These are phyloP conservation scores for Elaeis oleifera DNA, from an alignment of 202 grass and related monocot species.

Conservation along the genomic window DNA sequence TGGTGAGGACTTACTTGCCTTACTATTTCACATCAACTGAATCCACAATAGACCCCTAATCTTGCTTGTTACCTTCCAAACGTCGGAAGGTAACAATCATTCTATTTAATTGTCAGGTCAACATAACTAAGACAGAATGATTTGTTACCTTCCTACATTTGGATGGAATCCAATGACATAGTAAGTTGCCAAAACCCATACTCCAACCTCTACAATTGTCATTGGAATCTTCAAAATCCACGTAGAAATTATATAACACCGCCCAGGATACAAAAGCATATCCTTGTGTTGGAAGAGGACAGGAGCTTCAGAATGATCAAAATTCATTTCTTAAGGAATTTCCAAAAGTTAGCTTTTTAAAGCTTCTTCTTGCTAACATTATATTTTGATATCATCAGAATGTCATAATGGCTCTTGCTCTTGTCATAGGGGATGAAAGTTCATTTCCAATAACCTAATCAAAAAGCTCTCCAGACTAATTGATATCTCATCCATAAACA, in stretches of 20 bases:
- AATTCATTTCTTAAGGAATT: too few species aligned
- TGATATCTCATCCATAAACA: slow-evolving; percentile 23
- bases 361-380: slow-evolving; percentile 18
- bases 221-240: slow-evolving; percentile 94
- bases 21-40: too few species aligned
- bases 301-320: slow-evolving; percentile 64
- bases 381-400: slow-evolving; percentile 20
- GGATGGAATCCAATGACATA: slow-evolving; percentile 92
- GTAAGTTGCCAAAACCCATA: slow-evolving; percentile 73
- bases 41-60: too few species aligned
- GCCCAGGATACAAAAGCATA: slow-evolving; percentile 83
- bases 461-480: slow-evolving; percentile 7
- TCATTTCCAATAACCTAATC: slow-evolving; percentile 5
- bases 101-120: too few species aligned
- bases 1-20: too few species aligned
- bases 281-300: slow-evolving; percentile 98
- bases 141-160: slow-evolving; percentile 49
- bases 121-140: too few species aligned
- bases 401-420: slow-evolving; percentile 23
- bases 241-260: slow-evolving; percentile 72
- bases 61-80: too few species aligned
- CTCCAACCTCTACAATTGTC: slow-evolving; percentile 67
- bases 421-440: slow-evolving; percentile 21
- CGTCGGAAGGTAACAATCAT: too few species aligned
- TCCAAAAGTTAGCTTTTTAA: slow-evolving; percentile 18